Base-by-base conservation (phyloP, 805 yeast genomes). In the Barnettozyma salicaria region DNA sequence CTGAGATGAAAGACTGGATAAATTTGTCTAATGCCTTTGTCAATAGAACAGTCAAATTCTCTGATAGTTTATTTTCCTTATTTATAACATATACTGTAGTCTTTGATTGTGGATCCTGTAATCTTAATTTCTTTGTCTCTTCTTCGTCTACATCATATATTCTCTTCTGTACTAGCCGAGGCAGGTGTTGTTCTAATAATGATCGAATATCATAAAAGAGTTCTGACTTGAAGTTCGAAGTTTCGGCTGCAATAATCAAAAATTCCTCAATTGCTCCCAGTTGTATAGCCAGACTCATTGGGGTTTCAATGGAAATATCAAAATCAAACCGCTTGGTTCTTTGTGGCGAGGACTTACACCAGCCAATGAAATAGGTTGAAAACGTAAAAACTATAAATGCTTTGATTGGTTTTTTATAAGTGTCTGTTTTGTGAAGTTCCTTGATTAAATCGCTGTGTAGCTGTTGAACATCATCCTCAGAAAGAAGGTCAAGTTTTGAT, bases 241-340 rank as follows among this genome's bases (percentile, higher is more conserved):
- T 70, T 37, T 78, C 87, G 1, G 87, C 79, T 3, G 80, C 57
- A 28, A 74, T 61, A 16, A 76, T 69, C 48, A 84, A 60, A 17
- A 84, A 56, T 49, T 77, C 81, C 52, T 84, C 92, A 45, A 82
- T 60, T 0, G 85, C 85, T 27, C 90, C 92, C 21, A 71, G 62
- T 33, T 74, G 74, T 7, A 81, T 76, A 13, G 75, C 68, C 33
- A 61, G 56, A 25, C 72, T 72, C 63, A 81, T 70, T 40, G 85
- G 84, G 21, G 65, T 65, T 42, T 79, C 72, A 19, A 81, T 74
- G 29, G 69, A 71, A 19, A 60, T 60, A 27, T 70, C 70, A 47
- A 80, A 80, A 43, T 78, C 79, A 42, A 66, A 72, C 21, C 64
- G 60, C 16, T 55, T 47, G 0, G 67, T 64, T 42, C 81, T 64